Conservation (phyloP, 2,329 filamentous ascomycete species). For the Drechslerella stenobrocha region DNA sequence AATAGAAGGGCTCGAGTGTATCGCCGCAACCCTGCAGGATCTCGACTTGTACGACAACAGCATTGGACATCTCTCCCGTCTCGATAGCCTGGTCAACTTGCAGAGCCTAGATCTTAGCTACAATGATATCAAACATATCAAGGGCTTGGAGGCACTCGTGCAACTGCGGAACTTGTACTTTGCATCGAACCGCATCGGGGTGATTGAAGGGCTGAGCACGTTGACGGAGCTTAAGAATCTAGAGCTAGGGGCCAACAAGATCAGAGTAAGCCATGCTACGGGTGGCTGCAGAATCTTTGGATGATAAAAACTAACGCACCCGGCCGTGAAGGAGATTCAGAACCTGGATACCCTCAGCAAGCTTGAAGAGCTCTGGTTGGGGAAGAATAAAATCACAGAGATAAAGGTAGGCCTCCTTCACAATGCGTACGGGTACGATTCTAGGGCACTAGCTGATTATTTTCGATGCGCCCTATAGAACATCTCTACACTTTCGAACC, state of each 20-base stretch:
- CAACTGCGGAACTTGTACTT: constrained; percentile 84
- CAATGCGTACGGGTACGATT: too few relatives aligned
- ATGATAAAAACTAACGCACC: background rate
- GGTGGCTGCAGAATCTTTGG: too few relatives aligned
- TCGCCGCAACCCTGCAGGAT: constrained; percentile 72
- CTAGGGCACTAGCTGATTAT: constrained; percentile 25
- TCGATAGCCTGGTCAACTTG: constrained; percentile 76
- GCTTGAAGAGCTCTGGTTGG: constrained; percentile 88
- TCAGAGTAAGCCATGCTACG: constrained; percentile 61
- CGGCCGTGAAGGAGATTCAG: constrained; percentile 65
- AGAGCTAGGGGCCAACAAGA: constrained; percentile 88
- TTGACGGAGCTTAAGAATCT: constrained; percentile 76
- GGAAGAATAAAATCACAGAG: constrained; percentile 92
- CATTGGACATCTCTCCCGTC: constrained; percentile 74
- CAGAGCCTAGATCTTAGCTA: constrained; percentile 87
- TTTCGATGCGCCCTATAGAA: constrained; percentile 60
- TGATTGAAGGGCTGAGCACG: constrained; percentile 80
- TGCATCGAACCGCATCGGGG: constrained; percentile 89
- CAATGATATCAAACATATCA: constrained; percentile 99
- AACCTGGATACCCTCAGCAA: constrained; percentile 76
- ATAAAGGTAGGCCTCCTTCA: constrained; percentile 63
- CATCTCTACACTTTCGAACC: constrained; percentile 72
- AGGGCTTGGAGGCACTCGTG: constrained; percentile 64
- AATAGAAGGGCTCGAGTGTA: constrained; percentile 71
- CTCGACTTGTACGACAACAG: constrained; percentile 97